phyloP scores from a whole-genome alignment of 495 filamentous ascomycete genomes.

The Aspergillus taichungensis region DNA sequence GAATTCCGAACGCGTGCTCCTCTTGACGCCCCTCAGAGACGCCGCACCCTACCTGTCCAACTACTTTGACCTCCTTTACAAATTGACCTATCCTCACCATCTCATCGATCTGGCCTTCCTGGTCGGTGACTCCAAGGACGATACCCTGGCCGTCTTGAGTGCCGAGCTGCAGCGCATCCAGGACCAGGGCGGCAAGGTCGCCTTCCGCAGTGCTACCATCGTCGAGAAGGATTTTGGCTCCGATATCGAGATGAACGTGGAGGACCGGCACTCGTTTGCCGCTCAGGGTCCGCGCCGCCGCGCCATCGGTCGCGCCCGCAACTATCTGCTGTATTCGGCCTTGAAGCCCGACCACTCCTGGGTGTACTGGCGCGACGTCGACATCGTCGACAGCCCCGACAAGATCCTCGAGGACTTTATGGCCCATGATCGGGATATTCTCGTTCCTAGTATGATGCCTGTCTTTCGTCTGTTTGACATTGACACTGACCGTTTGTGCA shows the following conservation, averaged over 20 bases:
- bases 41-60: slow-evolving; percentile 70
- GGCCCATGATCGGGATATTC: slow-evolving; percentile 81
- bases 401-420: slow-evolving; percentile 92
- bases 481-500: slow-evolving; percentile 20
- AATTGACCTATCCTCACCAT: slow-evolving; percentile 89
- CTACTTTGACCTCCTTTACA: slow-evolving; percentile 87
- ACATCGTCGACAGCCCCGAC: slow-evolving; percentile 83
- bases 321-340: slow-evolving; percentile 79
- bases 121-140: slow-evolving; percentile 82
- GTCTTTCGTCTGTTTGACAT: neutral
- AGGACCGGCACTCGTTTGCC: slow-evolving; percentile 74
- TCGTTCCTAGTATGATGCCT: slow-evolving; percentile 80
- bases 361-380: slow-evolving; percentile 98
- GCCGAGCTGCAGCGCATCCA: slow-evolving; percentile 84
- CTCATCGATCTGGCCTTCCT: slow-evolving; percentile 94
- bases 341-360: slow-evolving; percentile 91
- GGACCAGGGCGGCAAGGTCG: slow-evolving; percentile 62
- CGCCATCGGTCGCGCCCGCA: slow-evolving; percentile 80
- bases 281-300: slow-evolving; percentile 88
- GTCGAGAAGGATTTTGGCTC: slow-evolving; percentile 84
- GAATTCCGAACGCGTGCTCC: slow-evolving; percentile 84
- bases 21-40: slow-evolving; percentile 90
- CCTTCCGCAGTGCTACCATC: slow-evolving; percentile 75
- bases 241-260: slow-evolving; percentile 59
- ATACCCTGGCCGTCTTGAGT: slow-evolving; percentile 72